Evolutionary conservation across 2,329 filamentous ascomycete genomes (phyloP).

Genomic region (Trichoderma sp.): DNA sequence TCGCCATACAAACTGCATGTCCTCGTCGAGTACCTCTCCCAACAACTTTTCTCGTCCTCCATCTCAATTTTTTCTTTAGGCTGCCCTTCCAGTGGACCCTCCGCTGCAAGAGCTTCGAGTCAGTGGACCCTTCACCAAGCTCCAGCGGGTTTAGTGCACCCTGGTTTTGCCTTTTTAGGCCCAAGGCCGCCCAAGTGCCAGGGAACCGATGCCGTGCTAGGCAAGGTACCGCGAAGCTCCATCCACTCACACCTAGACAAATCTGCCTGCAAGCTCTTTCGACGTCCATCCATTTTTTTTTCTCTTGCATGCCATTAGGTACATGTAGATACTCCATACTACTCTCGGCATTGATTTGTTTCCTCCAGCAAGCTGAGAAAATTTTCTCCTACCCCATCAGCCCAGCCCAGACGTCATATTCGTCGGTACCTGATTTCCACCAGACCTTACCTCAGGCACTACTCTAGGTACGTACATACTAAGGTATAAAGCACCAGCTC

Average conservation of each 20-base stretch:
- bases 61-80: not conserved
- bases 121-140: conserved; percentile 8
- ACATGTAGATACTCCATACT: not conserved
- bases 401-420: not conserved
- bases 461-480: not conserved
- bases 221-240: conserved; percentile 11
- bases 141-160: conserved; percentile 6
- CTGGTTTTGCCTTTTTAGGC: conserved; percentile 8
- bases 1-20: not conserved
- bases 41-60: not conserved
- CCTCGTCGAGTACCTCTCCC: not conserved
- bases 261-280: conserved; percentile 16
- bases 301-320: not conserved
- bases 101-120: conserved; percentile 6
- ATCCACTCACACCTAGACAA: not conserved
- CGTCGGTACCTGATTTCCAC: not conserved
- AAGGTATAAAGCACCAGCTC: conserved; percentile 7
- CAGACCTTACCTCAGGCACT: not conserved
- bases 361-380: conserved; percentile 1
- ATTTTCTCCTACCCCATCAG: conserved; percentile 8
- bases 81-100: conserved; percentile 5
- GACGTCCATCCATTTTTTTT: not conserved
- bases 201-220: not conserved
- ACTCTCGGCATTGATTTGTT: not conserved
- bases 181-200: conserved; percentile 1